These are phyloP conservation scores for Thyridium curvatum DNA, from an alignment of 2,329 filamentous ascomycete genomes.

Conservation along the genomic window DNA sequence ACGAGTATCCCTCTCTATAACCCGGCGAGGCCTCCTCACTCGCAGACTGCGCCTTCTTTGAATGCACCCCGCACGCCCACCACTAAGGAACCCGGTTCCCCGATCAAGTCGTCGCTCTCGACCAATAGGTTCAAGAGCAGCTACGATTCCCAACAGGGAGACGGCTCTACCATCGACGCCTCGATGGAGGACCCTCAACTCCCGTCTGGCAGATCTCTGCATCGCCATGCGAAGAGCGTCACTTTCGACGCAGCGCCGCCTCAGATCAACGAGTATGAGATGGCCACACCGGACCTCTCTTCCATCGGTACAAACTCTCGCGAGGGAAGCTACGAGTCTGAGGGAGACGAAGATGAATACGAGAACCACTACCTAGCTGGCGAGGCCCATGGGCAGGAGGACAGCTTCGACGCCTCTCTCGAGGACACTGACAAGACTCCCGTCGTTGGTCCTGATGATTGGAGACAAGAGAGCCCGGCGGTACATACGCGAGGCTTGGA, in stretches of 20 bases:
- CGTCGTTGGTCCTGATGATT: slow-evolving; percentile 94
- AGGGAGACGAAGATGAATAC: slow-evolving; percentile 61
- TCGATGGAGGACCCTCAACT: slow-evolving; percentile 52
- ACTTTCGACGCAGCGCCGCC: slow-evolving; percentile 93
- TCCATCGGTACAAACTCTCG: slow-evolving; percentile 84
- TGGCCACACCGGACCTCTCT: slow-evolving; percentile 94
- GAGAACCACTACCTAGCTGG: slow-evolving; percentile 43
- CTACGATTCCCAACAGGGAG: slow-evolving; percentile 61
- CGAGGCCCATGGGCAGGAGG: slow-evolving; percentile 60
- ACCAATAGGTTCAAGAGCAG: slow-evolving; percentile 58
- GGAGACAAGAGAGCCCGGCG: slow-evolving; percentile 66
- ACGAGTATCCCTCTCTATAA: slow-evolving; percentile 52
- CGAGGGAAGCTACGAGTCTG: slow-evolving; percentile 87
- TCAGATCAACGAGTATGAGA: slow-evolving; percentile 95
- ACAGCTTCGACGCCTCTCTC: slow-evolving; percentile 92
- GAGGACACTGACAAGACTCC: slow-evolving; percentile 97
- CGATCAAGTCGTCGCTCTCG: slow-evolving; percentile 84
- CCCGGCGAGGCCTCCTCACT: slow-evolving; percentile 38
- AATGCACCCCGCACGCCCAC: slow-evolving; percentile 46
- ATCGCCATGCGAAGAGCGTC: slow-evolving; percentile 90
- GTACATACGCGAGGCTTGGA: slow-evolving; percentile 29
- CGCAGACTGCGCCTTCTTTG: slow-evolving; percentile 14
- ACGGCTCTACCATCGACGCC: slow-evolving; percentile 61
- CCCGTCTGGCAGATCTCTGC: slow-evolving; percentile 60
- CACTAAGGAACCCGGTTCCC: slow-evolving; percentile 63